Conservation (phyloP, 495 filamentous ascomycete genomes). For the Hypoxylon rickii region DNA sequence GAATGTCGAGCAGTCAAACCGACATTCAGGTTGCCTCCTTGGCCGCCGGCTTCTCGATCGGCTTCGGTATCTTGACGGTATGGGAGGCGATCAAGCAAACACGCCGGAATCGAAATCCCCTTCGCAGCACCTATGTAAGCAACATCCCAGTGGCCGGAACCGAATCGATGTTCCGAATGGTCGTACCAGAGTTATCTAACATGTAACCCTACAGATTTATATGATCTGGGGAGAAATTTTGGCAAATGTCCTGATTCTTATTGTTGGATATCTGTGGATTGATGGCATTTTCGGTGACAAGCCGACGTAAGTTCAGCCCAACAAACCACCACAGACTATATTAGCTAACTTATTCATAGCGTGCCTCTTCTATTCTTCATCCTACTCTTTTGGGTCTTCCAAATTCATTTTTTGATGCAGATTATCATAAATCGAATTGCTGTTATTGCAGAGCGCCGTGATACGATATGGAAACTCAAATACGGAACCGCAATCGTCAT, state of each 20-base stretch:
- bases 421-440: conserved; percentile 57
- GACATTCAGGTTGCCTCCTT: conserved; percentile 40
- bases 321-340: background rate
- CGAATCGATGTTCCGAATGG: too few relatives aligned
- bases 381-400: conserved; percentile 44
- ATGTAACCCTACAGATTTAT: too few relatives aligned
- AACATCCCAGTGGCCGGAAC: conserved; percentile 1
- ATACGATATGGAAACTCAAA: conserved; percentile 39
- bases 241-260: conserved; percentile 43
- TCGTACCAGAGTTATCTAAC: too few relatives aligned
- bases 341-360: conserved; percentile 11
- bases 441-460: conserved; percentile 42
- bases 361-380: conserved; percentile 34
- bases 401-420: conserved; percentile 50
- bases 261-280: conserved; percentile 46
- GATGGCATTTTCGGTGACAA: conserved; percentile 37
- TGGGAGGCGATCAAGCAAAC: conserved; percentile 45
- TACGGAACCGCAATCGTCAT: conserved; percentile 50
- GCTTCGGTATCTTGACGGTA: conserved; percentile 47
- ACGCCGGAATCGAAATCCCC: conserved; percentile 35
- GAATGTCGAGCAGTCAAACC: background rate
- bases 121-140: conserved; percentile 32
- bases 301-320: conserved; percentile 30
- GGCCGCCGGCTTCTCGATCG: conserved; percentile 47
- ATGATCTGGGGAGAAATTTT: conserved; percentile 52